Base-by-base conservation (phyloP, 1,284 basidiomycete species). In the Ustilago hordei region DNA sequence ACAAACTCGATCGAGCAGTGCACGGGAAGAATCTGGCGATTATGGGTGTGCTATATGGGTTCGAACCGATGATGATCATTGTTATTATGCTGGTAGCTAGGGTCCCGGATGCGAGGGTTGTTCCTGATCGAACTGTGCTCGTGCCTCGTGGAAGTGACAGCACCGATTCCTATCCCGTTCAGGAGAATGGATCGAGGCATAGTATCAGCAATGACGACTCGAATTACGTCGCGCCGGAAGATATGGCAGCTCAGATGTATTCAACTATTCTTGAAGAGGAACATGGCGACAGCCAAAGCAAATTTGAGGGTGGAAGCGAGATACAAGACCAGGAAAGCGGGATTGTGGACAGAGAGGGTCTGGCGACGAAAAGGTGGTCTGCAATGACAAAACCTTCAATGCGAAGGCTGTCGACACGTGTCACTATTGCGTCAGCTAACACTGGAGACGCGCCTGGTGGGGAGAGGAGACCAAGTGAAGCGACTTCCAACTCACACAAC, bases 41-140 rank as follows among this genome's bases (percentile, higher is more conserved):
- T 52, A 74, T 74, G 66, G 66, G 71, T 7, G 53, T 74, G 15
- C 38, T 74, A 50, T 74, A 74, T 55, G 65, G 71, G 13, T 74
- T 74, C 32, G 71, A 74, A 47, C 71, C 71, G 5, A 12, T 35
- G 28, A 74, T 74, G 71, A 62, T 74, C 34, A 1, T 65, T 17
- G 61, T 74, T 55, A 74, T 74, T 32, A 74, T 74, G 71, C 28
- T 65, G 1, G 71, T 69, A 1, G 71, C 71, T 12, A 23, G 52
- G 3, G 66, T 74, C 13, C 71, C 62, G 3, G 65, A 64, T 47
- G 62, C 65, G 4, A 34, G 71, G 0, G 54, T 64, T 11, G 71
- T 65, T 34, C 65, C 71, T 8, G 71, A 74, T 28, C 65, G 71
- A 17, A 74, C 71, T 7, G 71, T 74, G 0, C 59, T 74, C 23